Evolutionary conservation across 2,329 filamentous ascomycete genomes (phyloP).

Genomic region (Colletotrichum sojae): DNA sequence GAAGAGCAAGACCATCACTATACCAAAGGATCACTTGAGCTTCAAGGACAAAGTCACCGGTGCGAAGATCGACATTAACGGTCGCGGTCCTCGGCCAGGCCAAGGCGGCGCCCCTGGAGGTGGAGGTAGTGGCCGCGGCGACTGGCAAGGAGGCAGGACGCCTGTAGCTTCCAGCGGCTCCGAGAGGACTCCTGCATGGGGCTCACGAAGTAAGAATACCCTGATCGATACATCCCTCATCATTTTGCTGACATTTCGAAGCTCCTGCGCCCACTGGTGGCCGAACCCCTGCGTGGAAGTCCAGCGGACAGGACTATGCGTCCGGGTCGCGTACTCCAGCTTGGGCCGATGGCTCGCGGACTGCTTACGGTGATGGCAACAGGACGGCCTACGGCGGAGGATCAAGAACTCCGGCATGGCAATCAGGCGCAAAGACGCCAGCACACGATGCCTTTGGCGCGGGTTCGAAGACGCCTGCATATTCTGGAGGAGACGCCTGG

Average conservation of each 20-base stretch:
- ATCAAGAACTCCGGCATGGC: constrained; percentile 82
- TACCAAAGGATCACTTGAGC: constrained; percentile 84
- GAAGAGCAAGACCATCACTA: constrained; percentile 90
- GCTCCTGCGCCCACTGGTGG: constrained; percentile 70
- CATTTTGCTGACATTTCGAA: constrained; percentile 50
- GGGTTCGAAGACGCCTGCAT: constrained; percentile 79
- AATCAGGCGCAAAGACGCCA: constrained; percentile 81
- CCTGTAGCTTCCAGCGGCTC: constrained; percentile 72
- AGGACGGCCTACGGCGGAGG: constrained; percentile 84
- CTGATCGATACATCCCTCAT: constrained; percentile 43
- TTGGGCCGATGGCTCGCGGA: constrained; percentile 78
- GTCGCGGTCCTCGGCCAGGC: constrained; percentile 63
- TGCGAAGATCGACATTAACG: constrained; percentile 79
- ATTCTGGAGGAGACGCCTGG: constrained; percentile 71
- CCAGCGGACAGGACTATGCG: constrained; percentile 56
- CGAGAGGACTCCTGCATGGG: constrained; percentile 85
- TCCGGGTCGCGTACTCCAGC: constrained; percentile 77
- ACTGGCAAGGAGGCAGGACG: constrained; percentile 78
- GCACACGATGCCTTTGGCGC: constrained; percentile 74
- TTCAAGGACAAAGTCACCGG: constrained; percentile 90
- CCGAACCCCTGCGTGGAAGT: constrained; percentile 75
- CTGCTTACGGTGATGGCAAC: constrained; percentile 79
- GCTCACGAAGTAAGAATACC: constrained; percentile 71
- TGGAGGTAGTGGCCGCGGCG: constrained; percentile 59
- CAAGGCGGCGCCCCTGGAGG: constrained; percentile 58